Base-by-base conservation (phyloP, 305 asterid species). In the Rubia tinctorum region DNA sequence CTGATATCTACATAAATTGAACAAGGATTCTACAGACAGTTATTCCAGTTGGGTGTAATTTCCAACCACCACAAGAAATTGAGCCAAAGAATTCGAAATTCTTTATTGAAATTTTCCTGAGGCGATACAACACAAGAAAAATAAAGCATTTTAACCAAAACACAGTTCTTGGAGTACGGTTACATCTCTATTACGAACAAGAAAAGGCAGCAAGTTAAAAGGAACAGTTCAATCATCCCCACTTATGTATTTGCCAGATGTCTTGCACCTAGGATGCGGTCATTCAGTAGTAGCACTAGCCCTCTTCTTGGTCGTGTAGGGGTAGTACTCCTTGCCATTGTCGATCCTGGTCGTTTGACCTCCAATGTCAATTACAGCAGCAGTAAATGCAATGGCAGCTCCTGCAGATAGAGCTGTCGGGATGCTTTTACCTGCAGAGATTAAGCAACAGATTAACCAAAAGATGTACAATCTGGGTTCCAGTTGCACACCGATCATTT, bases 401-500 rank as follows among this genome's bases (percentile, higher is more conserved):
- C 99, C 99, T 3, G 97, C 98, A 40, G 92, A 83, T 74, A 95
- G 42, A 62, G 95, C 98, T 0, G 97, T 81, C 44, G 95, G 55
- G 68, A 95, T 85, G 84, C 93, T 95, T 89, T 82, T 95, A 73
- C 96, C 99, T 95, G 84, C 47, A 51, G 73, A 66, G n/a, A 27
- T 22, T 47, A 56, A 68, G 40, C 42, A 72, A 25, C 8, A 43
- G 56, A 51, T 71, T 44, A 72, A 79, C 71, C 49, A 76, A 71
- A 14, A 65, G 6, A n/a, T 23, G 66, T 18, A 5, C 0, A 47
- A 34, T 37, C 8, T 23, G 37, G 63, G 18, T 59, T 55, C 65
- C 6, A 11, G 15, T 25, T 55, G 25, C 60, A 53, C 8, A 67
- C 60, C 20, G 13, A 56, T 30, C 8, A 44, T 27, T 30, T 65